Percentiles rank a stretch among this genome's conserved stretches.
Evolutionary conservation across 352 stramenopile genomes (phyloP).

Genomic region (Phytophthora boehmeriae): DNA sequence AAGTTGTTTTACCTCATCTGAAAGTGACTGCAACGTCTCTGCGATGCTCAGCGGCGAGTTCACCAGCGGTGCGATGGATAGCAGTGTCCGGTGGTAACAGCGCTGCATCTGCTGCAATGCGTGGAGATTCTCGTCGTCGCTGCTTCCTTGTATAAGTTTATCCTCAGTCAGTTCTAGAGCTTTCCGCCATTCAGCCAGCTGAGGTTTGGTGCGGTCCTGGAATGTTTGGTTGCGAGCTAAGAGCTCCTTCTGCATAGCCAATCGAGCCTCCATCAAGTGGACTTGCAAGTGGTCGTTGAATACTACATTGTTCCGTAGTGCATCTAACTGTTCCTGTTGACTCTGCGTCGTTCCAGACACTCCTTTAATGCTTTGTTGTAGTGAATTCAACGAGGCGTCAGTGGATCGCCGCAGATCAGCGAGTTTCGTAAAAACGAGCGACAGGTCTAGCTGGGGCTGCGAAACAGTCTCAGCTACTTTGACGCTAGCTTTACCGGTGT

Average conservation of each 20-base stretch:
- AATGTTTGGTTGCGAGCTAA: conserved; percentile 70
- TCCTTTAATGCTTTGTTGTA: conserved; percentile 57
- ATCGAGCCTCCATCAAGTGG: conserved; percentile 54
- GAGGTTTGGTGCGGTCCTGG: conserved; percentile 70
- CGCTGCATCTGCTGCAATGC: conserved; percentile 70
- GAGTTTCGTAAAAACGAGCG: conserved; percentile 83
- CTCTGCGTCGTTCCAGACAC: conserved; percentile 40
- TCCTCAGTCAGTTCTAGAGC: conserved; percentile 65
- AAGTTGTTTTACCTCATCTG: conserved; percentile 64
- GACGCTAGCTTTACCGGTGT: conserved; percentile 11
- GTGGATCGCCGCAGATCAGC: conserved; percentile 67
- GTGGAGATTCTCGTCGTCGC: conserved; percentile 64
- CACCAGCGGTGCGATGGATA: conserved; percentile 64
- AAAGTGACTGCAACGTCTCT: conserved; percentile 59
- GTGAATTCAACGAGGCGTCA: conserved; percentile 57
- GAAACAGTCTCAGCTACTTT: conserved; percentile 11
- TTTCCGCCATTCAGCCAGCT: conserved; percentile 73
- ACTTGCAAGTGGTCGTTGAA: conserved; percentile 67
- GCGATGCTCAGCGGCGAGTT: conserved; percentile 63
- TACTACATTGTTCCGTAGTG: conserved; percentile 50
- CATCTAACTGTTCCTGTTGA: conserved; percentile 62
- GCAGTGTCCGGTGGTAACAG: conserved; percentile 61
- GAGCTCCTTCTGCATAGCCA: conserved; percentile 74
- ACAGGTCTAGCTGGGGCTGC: conserved; percentile 63
- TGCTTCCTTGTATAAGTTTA: conserved; percentile 55